These are phyloP conservation scores for Austroboletus novae-zelandiae DNA, from an alignment of 1,284 basidiomycete species.

Conservation along the genomic window DNA sequence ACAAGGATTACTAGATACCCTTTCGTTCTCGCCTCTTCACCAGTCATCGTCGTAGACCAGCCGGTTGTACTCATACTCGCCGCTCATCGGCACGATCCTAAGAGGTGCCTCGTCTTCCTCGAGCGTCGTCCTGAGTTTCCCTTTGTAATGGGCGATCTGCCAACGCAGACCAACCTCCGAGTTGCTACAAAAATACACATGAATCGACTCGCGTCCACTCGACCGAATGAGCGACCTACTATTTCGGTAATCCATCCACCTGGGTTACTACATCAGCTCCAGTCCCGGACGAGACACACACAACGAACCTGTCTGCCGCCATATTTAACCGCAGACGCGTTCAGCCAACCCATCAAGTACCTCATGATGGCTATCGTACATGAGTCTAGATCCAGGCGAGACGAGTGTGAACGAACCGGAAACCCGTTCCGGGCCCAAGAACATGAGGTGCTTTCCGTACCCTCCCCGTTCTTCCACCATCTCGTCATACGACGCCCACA, in stretches of 20 bases:
- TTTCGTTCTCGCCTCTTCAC: not conserved
- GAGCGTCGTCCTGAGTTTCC: not conserved
- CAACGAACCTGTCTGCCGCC: slow-evolving; percentile 15
- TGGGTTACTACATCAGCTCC: not conserved
- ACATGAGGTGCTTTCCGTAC: slow-evolving; percentile 9
- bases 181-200: not conserved
- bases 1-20: too few species aligned
- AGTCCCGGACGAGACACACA: not conserved
- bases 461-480: slow-evolving; percentile 9
- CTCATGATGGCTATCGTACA: not conserved
- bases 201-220: not conserved
- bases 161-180: not conserved
- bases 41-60: not conserved
- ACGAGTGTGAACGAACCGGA: slow-evolving; percentile 1
- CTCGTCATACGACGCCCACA: slow-evolving; percentile 1
- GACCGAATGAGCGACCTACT: not conserved
- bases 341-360: slow-evolving; percentile 10
- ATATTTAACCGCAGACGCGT: slow-evolving; percentile 9
- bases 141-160: slow-evolving; percentile 1
- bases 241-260: slow-evolving; percentile 6
- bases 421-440: not conserved
- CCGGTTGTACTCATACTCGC: not conserved
- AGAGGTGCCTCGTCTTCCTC: not conserved
- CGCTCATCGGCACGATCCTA: not conserved
- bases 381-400: not conserved